A percentile compares a stretch with the other conserved stretches of the same genome.
phyloP scores from a whole-genome alignment of 1,139 yeast species.

The Suhomyces chickasaworum region DNA sequence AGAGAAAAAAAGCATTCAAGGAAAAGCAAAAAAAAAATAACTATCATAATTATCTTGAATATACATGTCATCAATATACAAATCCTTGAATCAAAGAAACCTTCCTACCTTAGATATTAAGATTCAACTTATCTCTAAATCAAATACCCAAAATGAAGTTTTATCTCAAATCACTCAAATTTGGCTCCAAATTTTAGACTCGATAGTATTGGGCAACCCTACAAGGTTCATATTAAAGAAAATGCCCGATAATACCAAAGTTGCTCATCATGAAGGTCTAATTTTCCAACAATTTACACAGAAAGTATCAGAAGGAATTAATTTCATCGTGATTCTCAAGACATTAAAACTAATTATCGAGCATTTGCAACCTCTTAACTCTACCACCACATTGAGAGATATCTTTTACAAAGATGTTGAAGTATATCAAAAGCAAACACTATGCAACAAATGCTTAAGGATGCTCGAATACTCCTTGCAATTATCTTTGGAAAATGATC shows the following conservation, averaged over 20 bases:
- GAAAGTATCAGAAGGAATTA: not conserved
- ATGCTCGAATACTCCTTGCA: slow-evolving; percentile 31
- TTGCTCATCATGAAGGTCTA: not conserved
- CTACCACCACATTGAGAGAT: slow-evolving; percentile 58
- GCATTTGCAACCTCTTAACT: slow-evolving; percentile 19
- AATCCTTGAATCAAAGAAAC: not conserved
- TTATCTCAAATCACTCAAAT: not conserved
- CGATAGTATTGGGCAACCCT: not conserved
- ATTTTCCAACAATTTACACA: not conserved
- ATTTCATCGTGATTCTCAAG: slow-evolving; percentile 19
- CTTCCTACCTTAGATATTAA: not conserved
- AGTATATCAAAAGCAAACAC: slow-evolving; percentile 51
- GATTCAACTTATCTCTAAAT: not conserved
- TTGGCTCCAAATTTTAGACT: not conserved
- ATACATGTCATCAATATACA: too few species aligned
- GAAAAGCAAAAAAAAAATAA: too few species aligned
- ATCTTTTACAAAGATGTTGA: slow-evolving; percentile 65
- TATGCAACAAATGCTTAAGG: slow-evolving; percentile 46
- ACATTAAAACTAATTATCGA: slow-evolving; percentile 21
- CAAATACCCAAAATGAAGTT: not conserved
- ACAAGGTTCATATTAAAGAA: not conserved
- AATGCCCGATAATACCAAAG: not conserved
- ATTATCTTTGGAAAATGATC: slow-evolving; percentile 25
- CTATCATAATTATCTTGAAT: too few species aligned
- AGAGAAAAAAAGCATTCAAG: too few species aligned